A percentile compares a stretch with the other conserved stretches of the same genome.
Evolutionary conservation across 495 filamentous ascomycete genomes (phyloP).

Genomic region (Cladorrhinum samala): DNA sequence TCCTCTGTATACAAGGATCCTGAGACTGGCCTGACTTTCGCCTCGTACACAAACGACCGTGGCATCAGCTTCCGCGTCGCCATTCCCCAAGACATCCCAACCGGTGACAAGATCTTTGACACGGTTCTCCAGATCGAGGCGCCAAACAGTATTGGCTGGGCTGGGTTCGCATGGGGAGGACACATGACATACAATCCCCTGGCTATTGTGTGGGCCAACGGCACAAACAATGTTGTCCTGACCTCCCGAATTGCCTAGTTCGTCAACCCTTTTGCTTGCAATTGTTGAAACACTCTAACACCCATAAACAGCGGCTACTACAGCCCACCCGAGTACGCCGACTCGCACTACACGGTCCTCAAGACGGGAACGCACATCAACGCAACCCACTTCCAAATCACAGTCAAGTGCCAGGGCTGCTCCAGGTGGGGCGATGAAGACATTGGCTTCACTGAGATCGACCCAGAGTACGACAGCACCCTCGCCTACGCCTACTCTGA

Average conservation of each 20-base stretch:
- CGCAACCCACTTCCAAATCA: slow-evolving; percentile 42
- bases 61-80: slow-evolving; percentile 36
- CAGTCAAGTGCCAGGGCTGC: slow-evolving; percentile 39
- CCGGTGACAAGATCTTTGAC: slow-evolving; percentile 30
- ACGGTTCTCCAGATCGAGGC: slow-evolving; percentile 37
- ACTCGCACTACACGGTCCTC: slow-evolving; percentile 35
- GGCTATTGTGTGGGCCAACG: slow-evolving; percentile 39
- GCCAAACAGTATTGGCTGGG: slow-evolving; percentile 38
- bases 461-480: slow-evolving; percentile 29
- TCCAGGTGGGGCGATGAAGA: slow-evolving; percentile 39
- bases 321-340: slow-evolving; percentile 29
- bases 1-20: slow-evolving; percentile 29
- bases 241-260: slow-evolving; percentile 41
- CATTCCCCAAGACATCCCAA: slow-evolving; percentile 28
- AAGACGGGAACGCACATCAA: slow-evolving; percentile 37
- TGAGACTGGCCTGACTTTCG: slow-evolving; percentile 37
- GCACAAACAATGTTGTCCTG: slow-evolving; percentile 28
- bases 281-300: slow-evolving; percentile 6
- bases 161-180: slow-evolving; percentile 42
- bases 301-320: slow-evolving; percentile 36
- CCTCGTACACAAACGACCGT: slow-evolving; percentile 33
- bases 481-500: slow-evolving; percentile 37
- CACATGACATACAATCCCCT: slow-evolving; percentile 44
- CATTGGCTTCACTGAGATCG: slow-evolving; percentile 32
- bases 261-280: slow-evolving; percentile 6